phyloP scores from a whole-genome alignment of 495 filamentous ascomycete genomes.

The Neurospora sp. region DNA sequence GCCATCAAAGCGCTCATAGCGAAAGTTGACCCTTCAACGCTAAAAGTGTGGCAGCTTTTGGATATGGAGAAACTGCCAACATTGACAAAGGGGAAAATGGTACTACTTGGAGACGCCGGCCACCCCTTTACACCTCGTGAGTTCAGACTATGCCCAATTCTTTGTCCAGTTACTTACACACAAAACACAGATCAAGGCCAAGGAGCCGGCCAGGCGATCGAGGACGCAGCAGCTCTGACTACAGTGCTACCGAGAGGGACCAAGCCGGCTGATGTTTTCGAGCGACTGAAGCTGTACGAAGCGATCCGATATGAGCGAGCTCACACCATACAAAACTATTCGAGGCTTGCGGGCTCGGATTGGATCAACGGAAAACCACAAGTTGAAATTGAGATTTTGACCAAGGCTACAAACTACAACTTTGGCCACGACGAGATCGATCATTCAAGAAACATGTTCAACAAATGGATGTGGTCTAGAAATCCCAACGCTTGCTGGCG shows the following conservation, averaged over 20 bases:
- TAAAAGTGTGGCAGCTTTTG: constrained; percentile 49
- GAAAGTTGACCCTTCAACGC: constrained; percentile 36
- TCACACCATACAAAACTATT: constrained; percentile 45
- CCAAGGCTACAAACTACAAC: constrained; percentile 42
- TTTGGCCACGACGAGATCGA: constrained; percentile 53
- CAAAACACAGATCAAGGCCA: constrained; percentile 36
- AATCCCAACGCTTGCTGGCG: constrained; percentile 37
- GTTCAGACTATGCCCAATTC: neutral
- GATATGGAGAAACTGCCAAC: constrained; percentile 47
- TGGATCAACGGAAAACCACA: constrained; percentile 19
- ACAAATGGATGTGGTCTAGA: constrained; percentile 33
- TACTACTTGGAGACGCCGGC: constrained; percentile 50
- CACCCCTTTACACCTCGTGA: constrained; percentile 48
- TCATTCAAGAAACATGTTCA: constrained; percentile 39
- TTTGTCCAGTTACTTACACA: neutral
- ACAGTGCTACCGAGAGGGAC: constrained; percentile 40
- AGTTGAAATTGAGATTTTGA: constrained; percentile 23
- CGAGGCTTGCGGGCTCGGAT: constrained; percentile 35
- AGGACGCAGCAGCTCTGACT: constrained; percentile 49
- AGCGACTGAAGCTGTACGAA: constrained; percentile 45
- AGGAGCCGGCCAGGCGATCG: constrained; percentile 46
- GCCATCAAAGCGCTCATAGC: constrained; percentile 32
- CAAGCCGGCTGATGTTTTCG: constrained; percentile 26
- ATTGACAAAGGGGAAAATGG: constrained; percentile 41
- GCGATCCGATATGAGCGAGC: constrained; percentile 42